A percentile compares a stretch with the other conserved stretches of the same genome.
phyloP scores from a whole-genome alignment of 2,329 filamentous ascomycete species.

The Neonectria ditissima region DNA sequence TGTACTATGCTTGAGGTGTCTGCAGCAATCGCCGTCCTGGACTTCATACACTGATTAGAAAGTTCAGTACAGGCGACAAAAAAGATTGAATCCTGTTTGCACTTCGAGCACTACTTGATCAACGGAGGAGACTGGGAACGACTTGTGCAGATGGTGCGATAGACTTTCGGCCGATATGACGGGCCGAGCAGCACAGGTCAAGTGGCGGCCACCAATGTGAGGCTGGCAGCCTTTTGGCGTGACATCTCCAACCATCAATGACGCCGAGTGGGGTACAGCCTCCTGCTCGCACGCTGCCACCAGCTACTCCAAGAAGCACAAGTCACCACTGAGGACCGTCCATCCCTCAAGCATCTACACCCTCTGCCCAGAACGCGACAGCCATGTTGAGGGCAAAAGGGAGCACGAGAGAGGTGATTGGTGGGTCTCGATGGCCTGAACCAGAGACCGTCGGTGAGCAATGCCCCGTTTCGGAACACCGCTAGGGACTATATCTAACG shows the following conservation, averaged over 20 bases:
- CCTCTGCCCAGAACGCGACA: neutral
- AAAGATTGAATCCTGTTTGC: too few relatives aligned
- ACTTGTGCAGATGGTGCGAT: too few relatives aligned
- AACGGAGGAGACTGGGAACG: too few relatives aligned
- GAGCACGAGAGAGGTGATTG: neutral
- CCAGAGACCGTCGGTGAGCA: neutral
- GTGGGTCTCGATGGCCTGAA: neutral
- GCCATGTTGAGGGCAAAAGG: neutral
- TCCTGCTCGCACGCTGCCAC: neutral
- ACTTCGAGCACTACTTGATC: too few relatives aligned
- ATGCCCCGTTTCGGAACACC: neutral
- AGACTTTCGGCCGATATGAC: neutral
- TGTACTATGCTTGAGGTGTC: too few relatives aligned
- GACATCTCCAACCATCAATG: neutral
- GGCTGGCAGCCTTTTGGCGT: neutral
- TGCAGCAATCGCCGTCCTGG: too few relatives aligned
- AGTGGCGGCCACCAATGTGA: neutral
- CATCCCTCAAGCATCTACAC: neutral
- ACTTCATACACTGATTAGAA: too few relatives aligned
- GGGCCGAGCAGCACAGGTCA: too few relatives aligned
- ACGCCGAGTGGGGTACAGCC: neutral
- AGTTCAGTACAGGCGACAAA: too few relatives aligned
- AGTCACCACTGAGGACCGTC: neutral
- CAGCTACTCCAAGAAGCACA: neutral
- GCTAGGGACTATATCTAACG: neutral